These are phyloP conservation scores for Amesomyces nigricolor DNA, from an alignment of 2,329 filamentous ascomycete genomes.

Conservation along the genomic window DNA sequence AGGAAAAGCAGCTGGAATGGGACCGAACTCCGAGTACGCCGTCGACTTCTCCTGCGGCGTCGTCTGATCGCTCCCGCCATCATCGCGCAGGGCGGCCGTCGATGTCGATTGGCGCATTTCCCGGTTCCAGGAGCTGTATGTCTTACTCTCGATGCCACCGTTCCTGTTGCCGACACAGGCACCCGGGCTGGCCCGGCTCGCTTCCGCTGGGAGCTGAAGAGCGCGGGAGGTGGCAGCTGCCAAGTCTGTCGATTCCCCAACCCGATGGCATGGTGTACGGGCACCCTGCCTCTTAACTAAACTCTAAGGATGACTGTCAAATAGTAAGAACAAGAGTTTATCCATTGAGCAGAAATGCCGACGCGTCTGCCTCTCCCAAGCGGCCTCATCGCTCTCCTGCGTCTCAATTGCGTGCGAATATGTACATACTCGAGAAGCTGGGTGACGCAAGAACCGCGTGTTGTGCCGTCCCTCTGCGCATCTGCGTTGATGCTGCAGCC, in stretches of 20 bases:
- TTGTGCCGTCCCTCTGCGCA: not conserved
- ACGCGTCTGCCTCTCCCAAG: not conserved
- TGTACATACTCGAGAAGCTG: not conserved
- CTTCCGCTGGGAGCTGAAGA: conserved; percentile 1
- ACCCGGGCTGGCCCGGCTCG: conserved; percentile 6
- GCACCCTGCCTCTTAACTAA: too few relatives aligned
- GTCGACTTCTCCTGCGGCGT: not conserved
- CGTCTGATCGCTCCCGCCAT: not conserved
- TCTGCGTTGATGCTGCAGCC: not conserved
- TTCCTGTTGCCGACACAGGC: conserved; percentile 4
- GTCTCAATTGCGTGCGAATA: too few relatives aligned
- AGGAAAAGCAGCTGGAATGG: not conserved
- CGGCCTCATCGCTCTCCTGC: too few relatives aligned
- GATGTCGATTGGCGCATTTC: conserved; percentile 2
- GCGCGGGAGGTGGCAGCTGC: conserved; percentile 8
- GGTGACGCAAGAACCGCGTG: not conserved
- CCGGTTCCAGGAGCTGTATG: conserved; percentile 5
- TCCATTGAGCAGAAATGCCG: not conserved
- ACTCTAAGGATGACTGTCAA: too few relatives aligned
- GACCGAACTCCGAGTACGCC: not conserved
- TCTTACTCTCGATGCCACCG: conserved; percentile 1
- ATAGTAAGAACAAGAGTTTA: not conserved
- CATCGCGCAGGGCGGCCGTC: not conserved
- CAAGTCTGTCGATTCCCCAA: conserved; percentile 2
- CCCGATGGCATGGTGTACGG: too few relatives aligned